These are phyloP conservation scores for Primulina tabacum DNA, from an alignment of 257 asterid species.

Conservation along the genomic window DNA sequence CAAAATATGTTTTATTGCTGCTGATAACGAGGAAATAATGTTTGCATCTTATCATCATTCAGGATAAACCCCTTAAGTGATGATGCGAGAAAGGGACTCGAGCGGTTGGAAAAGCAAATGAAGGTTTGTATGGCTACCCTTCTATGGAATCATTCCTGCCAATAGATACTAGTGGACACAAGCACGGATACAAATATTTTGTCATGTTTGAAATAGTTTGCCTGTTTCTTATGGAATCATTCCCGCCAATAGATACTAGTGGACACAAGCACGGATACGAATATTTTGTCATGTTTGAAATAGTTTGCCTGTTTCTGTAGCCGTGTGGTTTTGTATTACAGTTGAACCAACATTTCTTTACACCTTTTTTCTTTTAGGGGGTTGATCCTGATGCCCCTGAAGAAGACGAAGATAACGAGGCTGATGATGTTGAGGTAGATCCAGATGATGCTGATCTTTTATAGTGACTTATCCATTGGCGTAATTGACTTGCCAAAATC, in stretches of 20 bases:
- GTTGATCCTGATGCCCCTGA: constrained; percentile 97
- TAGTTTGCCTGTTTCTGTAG: background rate
- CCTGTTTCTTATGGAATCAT: constrained; percentile 1
- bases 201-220: background rate
- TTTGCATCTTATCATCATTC: constrained; percentile 16
- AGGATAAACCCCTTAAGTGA: constrained; percentile 89
- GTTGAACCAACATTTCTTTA: background rate
- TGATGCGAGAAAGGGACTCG: constrained; percentile 86
- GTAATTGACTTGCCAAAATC: background rate
- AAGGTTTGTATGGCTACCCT: constrained; percentile 53
- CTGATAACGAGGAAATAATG: background rate
- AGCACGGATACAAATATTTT: background rate
- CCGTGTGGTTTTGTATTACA: background rate
- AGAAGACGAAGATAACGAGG: constrained; percentile 91
- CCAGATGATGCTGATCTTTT: constrained; percentile 72
- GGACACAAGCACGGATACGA: background rate
- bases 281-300: background rate
- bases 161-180: background rate
- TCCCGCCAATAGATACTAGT: constrained; percentile 4
- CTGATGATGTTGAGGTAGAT: constrained; percentile 79
- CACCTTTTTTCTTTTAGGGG: constrained; percentile 45
- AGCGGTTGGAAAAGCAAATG: constrained; percentile 94
- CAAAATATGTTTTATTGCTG: background rate
- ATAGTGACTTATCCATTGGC: constrained; percentile 31
- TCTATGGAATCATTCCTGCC: constrained; percentile 1